These are phyloP conservation scores for Medicago truncatula DNA, from an alignment of 306 rosid species.

Conservation along the genomic window DNA sequence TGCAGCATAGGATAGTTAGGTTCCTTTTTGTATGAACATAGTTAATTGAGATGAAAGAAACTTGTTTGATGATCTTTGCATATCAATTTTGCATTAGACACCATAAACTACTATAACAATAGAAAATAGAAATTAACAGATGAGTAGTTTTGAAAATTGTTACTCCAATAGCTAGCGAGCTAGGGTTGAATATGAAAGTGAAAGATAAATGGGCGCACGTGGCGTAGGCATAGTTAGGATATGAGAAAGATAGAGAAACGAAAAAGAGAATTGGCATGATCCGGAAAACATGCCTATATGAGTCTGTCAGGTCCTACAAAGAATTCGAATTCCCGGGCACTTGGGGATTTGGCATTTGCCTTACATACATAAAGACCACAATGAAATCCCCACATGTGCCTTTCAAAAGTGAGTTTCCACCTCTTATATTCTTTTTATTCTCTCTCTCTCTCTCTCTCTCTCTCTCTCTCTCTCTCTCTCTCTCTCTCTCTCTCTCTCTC, in stretches of 20 bases:
- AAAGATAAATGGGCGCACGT: neutral
- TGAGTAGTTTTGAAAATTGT: too few relatives aligned
- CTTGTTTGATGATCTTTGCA: too few relatives aligned
- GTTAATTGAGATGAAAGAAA: too few relatives aligned
- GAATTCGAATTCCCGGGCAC: constrained; percentile 62
- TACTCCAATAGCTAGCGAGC: too few relatives aligned
- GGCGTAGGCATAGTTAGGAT: constrained; percentile 3
- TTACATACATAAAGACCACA: constrained; percentile 42
- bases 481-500: neutral
- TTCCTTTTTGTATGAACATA: too few relatives aligned
- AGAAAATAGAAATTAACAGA: too few relatives aligned
- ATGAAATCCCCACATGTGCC: constrained; percentile 69
- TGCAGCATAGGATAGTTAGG: too few relatives aligned
- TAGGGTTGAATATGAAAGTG: neutral
- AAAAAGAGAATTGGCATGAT: constrained; percentile 60
- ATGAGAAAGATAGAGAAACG: neutral
- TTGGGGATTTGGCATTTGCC: constrained; percentile 52
- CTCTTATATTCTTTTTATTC: constrained; percentile 22
- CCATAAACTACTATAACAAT: too few relatives aligned
- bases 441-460: neutral
- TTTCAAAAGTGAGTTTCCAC: constrained; percentile 43
- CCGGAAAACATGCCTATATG: constrained; percentile 70
- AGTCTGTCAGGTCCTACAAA: constrained; percentile 58
- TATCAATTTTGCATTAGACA: too few relatives aligned
- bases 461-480: neutral